Conservation (phyloP, 768 basidiomycete species). For the Leccinum imitatum region DNA sequence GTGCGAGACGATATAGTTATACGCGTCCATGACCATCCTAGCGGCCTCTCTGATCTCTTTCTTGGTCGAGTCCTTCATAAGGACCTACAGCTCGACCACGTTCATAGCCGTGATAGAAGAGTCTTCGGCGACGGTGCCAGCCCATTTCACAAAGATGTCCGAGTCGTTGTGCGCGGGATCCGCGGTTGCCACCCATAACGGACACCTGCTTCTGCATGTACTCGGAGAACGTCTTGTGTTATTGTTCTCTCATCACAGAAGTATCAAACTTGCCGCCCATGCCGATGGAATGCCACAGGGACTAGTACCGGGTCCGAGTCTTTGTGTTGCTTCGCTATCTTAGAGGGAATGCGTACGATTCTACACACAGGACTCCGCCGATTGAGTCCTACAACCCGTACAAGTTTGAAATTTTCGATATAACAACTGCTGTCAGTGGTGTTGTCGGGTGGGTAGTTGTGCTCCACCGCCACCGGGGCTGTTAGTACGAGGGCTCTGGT, state of each 20-base stretch:
- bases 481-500: conserved; percentile 3
- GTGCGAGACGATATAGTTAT: not conserved
- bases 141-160: not conserved
- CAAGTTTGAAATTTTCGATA: too few species aligned
- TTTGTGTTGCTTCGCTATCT: too few species aligned
- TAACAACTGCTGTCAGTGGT: conserved; percentile 9
- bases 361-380: too few species aligned
- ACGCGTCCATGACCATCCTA: not conserved
- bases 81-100: not conserved
- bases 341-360: too few species aligned
- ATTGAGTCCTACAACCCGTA: too few species aligned
- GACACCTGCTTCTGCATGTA: not conserved
- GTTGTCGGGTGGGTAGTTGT: conserved; percentile 59
- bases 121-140: not conserved
- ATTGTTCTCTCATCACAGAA: not conserved
- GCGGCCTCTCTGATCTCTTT: not conserved
- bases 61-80: not conserved
- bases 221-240: not conserved
- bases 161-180: not conserved
- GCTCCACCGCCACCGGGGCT: conserved; percentile 8
- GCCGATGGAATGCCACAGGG: not conserved
- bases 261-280: not conserved
- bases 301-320: too few species aligned
- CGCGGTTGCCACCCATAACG: not conserved
- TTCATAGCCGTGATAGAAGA: not conserved